Conservation (phyloP, 2,329 filamentous ascomycete genomes). For the Ilyonectria destructans region DNA sequence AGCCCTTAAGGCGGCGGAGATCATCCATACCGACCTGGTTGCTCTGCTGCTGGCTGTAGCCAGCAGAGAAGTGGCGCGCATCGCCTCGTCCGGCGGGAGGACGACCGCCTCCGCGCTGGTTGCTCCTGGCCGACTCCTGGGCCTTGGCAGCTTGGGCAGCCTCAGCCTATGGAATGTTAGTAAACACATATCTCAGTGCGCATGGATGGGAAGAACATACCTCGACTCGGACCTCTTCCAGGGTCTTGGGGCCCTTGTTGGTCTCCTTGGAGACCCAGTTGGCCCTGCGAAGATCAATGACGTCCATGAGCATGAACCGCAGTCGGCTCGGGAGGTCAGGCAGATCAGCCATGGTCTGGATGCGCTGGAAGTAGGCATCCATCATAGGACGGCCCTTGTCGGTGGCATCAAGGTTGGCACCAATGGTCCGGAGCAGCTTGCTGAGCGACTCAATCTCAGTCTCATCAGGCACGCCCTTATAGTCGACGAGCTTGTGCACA, state of each 20-base stretch:
- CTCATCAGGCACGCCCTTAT: constrained; percentile 93
- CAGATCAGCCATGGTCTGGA: constrained; percentile 85
- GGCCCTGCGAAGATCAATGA: constrained; percentile 84
- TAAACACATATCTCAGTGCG: constrained; percentile 18
- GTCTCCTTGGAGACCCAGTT: constrained; percentile 90
- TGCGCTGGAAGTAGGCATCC: constrained; percentile 94
- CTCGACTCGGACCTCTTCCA: constrained; percentile 90
- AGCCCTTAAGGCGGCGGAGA: constrained; percentile 84
- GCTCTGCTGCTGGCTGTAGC: constrained; percentile 80
- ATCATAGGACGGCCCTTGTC: constrained; percentile 91
- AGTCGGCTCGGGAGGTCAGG: constrained; percentile 89
- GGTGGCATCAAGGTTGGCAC: constrained; percentile 85
- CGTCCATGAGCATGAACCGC: constrained; percentile 97
- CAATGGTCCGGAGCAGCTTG: constrained; percentile 93
- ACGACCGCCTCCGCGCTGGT: constrained; percentile 80
- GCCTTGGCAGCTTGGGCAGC: constrained; percentile 86
- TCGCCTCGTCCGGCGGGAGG: constrained; percentile 87
- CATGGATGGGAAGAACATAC: constrained; percentile 60
- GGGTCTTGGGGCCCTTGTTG: constrained; percentile 97
- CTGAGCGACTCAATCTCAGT: constrained; percentile 96
- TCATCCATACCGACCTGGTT: constrained; percentile 95
- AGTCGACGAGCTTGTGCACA: constrained; percentile 97
- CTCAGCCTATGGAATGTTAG: constrained; percentile 68
- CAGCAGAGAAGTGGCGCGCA: constrained; percentile 84
- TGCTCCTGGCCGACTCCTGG: constrained; percentile 77